Conservation (phyloP, 352 stramenopile genomes). For the Phytophthora pluvialis region DNA sequence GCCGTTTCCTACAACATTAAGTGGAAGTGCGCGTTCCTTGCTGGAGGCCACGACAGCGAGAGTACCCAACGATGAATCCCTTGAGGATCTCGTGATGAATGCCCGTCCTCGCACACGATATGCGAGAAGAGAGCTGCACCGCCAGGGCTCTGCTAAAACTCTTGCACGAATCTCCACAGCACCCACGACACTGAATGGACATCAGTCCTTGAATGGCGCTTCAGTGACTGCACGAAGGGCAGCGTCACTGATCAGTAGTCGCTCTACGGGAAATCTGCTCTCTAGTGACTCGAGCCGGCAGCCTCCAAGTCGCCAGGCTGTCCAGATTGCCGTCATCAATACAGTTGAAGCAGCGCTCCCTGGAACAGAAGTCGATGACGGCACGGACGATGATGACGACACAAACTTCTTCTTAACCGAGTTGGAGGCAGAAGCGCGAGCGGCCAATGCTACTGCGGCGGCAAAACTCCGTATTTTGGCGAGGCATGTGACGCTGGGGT, state of each 20-base stretch:
- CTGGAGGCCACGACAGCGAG: constrained; percentile 16
- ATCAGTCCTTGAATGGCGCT: constrained; percentile 8
- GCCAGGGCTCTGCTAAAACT: constrained; percentile 32
- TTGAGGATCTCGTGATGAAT: constrained; percentile 39
- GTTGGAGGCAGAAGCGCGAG: constrained; percentile 50
- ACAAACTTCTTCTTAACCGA: constrained; percentile 82
- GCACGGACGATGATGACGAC: constrained; percentile 46
- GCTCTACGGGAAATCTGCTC: constrained; percentile 10
- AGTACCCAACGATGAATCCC: constrained; percentile 18
- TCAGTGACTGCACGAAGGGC: neutral
- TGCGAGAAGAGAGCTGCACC: constrained; percentile 51
- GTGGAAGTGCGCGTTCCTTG: constrained; percentile 8
- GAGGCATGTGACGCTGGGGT: constrained; percentile 44
- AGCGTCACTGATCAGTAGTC: constrained; percentile 6
- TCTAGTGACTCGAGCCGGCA: neutral
- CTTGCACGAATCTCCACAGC: constrained; percentile 47
- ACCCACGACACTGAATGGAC: constrained; percentile 10
- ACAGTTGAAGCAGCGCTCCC: constrained; percentile 23
- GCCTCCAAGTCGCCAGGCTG: constrained; percentile 17
- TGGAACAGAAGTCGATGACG: constrained; percentile 9
- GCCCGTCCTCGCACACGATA: constrained; percentile 60
- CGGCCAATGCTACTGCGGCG: constrained; percentile 19
- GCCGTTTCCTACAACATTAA: constrained; percentile 17
- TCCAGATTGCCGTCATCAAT: constrained; percentile 16
- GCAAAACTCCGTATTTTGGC: constrained; percentile 45